Base-by-base conservation (phyloP, 2,329 filamentous ascomycete species). In the Aspergillus novofumigatus region DNA sequence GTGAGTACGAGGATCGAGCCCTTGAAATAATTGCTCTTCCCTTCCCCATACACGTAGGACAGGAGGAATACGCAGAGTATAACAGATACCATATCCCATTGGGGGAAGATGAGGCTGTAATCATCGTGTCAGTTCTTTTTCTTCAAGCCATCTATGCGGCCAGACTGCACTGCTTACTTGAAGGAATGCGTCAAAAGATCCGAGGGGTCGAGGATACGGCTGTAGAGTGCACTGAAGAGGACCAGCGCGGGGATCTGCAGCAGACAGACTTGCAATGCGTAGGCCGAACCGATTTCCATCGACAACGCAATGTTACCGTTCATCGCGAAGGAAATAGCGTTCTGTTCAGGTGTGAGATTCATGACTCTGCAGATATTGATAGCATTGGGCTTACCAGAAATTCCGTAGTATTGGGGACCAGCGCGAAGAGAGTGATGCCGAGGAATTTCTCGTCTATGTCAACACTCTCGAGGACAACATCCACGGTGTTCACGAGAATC, bases 1-100 rank as follows among this genome's bases (percentile, higher is more conserved):
- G 91, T 94, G 52, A 99, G 80, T 62, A 97, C 86, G 53, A 99
- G 81, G 65, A 97, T 97, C 63, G 91, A 96, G 52, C 94, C 94
- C 79, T 99, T 99, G 85, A 99, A 99, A 76, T 99, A 99, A 76
- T 99, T 99, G 80, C 92, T 97, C 85, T 99, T 99, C 44, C 94
- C 94, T 77, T 99, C 94, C 52, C 93, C 91, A 67, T 97, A 96
- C 81, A 99, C 93, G 80, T 97, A 96, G 68, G 92, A 96, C 63
- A 99, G 85, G 56, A 99, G 79, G 78, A 99, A 96, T 20, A 99
- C 92, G 68, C 93, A 97, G 17, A 99, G 72, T 58, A 97, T 96
- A 17, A 97, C 91, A 0, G 91, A 96, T 11, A 97, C 88, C 91
- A 99, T 95, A 73, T 99, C 94, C 93, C 93, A 99, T 74, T 99